These are phyloP conservation scores for Dysphania ambrosioides DNA, from an alignment of 148 eudicot genomes.

Conservation along the genomic window DNA sequence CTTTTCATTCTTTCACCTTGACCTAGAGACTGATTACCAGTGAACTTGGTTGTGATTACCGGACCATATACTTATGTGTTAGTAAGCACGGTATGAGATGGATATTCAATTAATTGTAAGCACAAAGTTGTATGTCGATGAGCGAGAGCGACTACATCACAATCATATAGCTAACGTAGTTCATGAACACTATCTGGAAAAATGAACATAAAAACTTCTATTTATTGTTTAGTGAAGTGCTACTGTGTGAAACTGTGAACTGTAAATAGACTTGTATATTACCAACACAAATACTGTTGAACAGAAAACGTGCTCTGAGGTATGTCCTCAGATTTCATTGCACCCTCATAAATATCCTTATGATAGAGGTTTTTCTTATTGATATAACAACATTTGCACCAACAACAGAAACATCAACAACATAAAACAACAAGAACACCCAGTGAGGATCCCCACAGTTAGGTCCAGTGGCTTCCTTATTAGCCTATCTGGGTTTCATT, in stretches of 20 bases:
- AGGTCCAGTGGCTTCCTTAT: constrained; percentile 4
- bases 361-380: background rate
- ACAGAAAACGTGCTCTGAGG: background rate
- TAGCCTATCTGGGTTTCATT: background rate
- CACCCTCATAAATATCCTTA: background rate
- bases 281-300: background rate
- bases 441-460: constrained; percentile 6
- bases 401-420: background rate
- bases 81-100: background rate
- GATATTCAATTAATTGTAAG: background rate
- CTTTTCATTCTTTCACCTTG: background rate
- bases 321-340: background rate
- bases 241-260: background rate
- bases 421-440: background rate
- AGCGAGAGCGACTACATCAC: background rate
- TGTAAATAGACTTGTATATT: background rate
- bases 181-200: background rate
- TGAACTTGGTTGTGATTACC: background rate
- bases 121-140: background rate
- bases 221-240: background rate
- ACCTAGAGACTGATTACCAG: background rate
- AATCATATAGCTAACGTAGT: background rate
- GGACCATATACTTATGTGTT: background rate
- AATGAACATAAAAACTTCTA: background rate
- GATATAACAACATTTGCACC: background rate